Evolutionary conservation across 306 rosid genomes (phyloP), one percentile per base, ranked within the genome.

Genomic region (Cicer yamashitae): DNA sequence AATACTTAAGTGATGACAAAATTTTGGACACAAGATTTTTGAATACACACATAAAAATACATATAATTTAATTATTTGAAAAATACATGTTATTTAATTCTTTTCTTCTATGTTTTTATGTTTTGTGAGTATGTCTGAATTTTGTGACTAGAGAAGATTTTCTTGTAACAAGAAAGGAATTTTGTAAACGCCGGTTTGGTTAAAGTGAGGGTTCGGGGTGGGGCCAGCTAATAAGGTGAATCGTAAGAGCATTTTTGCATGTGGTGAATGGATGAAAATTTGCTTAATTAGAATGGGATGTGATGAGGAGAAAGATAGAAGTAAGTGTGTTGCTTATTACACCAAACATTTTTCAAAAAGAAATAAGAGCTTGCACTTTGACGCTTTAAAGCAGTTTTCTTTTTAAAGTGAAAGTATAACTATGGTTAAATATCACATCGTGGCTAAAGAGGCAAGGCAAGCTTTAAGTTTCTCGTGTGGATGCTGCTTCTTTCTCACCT

Each of bases 81-180:
- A 30, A 30, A 3, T 30, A 30, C 5, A 30, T 30, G 5, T 30
- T 30, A 30, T 30, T 30, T 30, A 30, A 30, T 30, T 30, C 0
- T 30, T 30, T 30, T 30, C 30, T 30, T 30, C 0, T 30, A 30
- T 30, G 34, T 30, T 30, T 25, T 30, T 30, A 3, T 30, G 0
- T 30, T 30, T 30, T 30, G 34, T 30, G 34, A 30, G 3, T 30
- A 3, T 3, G 5, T 30, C 4, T 30, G 3, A 30, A 3, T 30
- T 30, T 30, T 30, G 34, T 30, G 34, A 30, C 5, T 30, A 30
- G 34, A 3, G 5, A 30, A 30, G 34, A 30, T 30, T 30, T 30
- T 30, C 34, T 30, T 30, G 34, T 30, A 38, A 56, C 83, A 79
- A 65, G 79, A 66, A 74, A 67, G 84, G 80, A 77, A 82, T 82